Evolutionary conservation across 441 rosid species (phyloP).

Genomic region (Gossypium schwendimanii): DNA sequence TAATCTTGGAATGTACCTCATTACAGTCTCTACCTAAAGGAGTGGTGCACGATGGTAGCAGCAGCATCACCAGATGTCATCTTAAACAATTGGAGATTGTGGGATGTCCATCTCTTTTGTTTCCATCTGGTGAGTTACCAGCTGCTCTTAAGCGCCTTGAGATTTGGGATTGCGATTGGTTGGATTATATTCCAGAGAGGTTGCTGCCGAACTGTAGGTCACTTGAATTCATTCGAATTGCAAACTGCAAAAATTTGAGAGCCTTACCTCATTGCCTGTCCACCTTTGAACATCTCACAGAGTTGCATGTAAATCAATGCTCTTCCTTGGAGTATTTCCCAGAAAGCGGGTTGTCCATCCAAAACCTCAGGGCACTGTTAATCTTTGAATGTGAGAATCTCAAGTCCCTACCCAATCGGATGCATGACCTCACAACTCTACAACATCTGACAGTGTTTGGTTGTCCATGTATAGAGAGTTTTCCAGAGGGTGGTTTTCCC

Average conservation of each 20-base stretch:
- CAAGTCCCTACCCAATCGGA: constrained; percentile 20
- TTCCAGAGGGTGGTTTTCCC: constrained; percentile 12
- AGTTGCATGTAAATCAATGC: constrained; percentile 4
- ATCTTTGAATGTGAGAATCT: constrained; percentile 20
- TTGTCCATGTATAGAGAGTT: neutral
- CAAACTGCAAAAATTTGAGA: neutral
- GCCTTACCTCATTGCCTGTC: neutral
- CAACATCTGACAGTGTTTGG: neutral
- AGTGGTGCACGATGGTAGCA: neutral
- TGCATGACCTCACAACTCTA: constrained; percentile 22
- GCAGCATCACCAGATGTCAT: neutral
- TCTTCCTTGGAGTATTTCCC: constrained; percentile 11
- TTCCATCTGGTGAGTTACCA: constrained; percentile 13
- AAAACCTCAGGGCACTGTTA: neutral
- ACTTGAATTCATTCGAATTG: constrained; percentile 1
- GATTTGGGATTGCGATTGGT: constrained; percentile 7
- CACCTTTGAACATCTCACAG: constrained; percentile 10
- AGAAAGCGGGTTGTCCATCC: neutral
- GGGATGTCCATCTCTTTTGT: constrained; percentile 8
- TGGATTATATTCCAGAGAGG: constrained; percentile 7
- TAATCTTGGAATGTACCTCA: neutral
- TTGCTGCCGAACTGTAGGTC: constrained; percentile 4
- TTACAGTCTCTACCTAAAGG: neutral
- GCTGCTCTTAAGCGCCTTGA: constrained; percentile 10
- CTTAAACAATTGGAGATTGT: constrained; percentile 11